Conservation (phyloP, 1,284 basidiomycete genomes). For the Cryptococcus hybrid region DNA sequence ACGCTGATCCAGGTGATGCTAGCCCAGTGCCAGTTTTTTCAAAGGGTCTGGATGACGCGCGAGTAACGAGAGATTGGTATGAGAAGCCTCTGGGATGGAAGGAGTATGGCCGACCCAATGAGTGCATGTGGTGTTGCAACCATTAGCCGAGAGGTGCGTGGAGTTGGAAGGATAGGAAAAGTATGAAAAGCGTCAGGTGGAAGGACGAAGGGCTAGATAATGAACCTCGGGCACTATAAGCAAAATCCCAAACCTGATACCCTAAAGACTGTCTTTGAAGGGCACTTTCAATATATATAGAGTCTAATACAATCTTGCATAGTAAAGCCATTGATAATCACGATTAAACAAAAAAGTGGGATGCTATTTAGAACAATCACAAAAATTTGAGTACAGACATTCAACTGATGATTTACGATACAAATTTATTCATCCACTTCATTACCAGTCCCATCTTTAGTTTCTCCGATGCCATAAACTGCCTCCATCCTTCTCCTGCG, state of each 20-base stretch:
- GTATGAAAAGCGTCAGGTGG: conserved; percentile 18
- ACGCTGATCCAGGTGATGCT: conserved; percentile 1
- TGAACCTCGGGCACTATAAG: conserved; percentile 9
- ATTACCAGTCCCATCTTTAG: too few relatives aligned
- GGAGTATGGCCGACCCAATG: conserved; percentile 1
- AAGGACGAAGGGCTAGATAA: conserved; percentile 8
- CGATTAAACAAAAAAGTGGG: too few relatives aligned
- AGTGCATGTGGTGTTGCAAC: background rate
- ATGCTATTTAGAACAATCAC: too few relatives aligned
- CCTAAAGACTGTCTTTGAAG: too few relatives aligned
- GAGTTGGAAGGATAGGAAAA: conserved; percentile 3
- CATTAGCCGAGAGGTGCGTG: background rate
- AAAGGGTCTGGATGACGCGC: background rate
- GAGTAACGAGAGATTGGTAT: conserved; percentile 26
- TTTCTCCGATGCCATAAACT: conserved; percentile 46
- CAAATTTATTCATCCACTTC: too few relatives aligned
- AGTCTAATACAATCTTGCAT: too few relatives aligned
- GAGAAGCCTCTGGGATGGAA: conserved; percentile 25
- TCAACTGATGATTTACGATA: too few relatives aligned
- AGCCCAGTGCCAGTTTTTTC: background rate
- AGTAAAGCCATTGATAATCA: too few relatives aligned
- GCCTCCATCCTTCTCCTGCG: conserved; percentile 61
- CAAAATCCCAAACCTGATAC: too few relatives aligned
- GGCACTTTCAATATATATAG: too few relatives aligned
- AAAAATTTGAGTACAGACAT: too few relatives aligned